Base-by-base conservation (phyloP, 176 grass and related monocot genomes). In the Eremochloa ophiuroides region DNA sequence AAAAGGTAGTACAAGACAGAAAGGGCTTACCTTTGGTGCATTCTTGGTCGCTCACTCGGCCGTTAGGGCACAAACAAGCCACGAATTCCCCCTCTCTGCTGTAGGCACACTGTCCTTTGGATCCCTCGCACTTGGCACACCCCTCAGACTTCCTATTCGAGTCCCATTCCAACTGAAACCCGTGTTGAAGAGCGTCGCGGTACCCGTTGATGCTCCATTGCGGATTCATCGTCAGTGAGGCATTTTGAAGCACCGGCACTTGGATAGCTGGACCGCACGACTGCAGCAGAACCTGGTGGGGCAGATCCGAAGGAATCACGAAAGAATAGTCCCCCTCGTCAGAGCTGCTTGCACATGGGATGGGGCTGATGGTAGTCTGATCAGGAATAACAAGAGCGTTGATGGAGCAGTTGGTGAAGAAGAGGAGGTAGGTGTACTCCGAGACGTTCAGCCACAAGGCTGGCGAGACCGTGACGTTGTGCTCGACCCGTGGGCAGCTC, bases 251-350 rank as follows among this genome's bases (percentile, higher is more conserved):
- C 55, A 87, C 64, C 25, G 85, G 72, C 6, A 40, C 41, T 63
- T 22, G 0, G 43, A 34, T 10, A 20, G 38, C 26, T 16, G 0
- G 0, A 0, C 0, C 0, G 71, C 85, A 82, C 0, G 0, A 0
- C 3, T 0, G 11, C 23, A 0, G 0, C 85, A 18, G 62, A 6
- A 20, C 8, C 14, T 30, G 28, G 0, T 0, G 0, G 0, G 63
- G 71, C 50, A 62, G 8, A 1, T 1, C 1, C n/a, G 55, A 58
- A 58, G n/a, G 55, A 12, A 58, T 11, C 12, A 82, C 40, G 6
- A 61, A 81, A 17, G 76, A n/a, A 10, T 56, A 53, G 2, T 3
- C 1, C 0, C 3, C 50, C 2, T 1, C 50, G 6, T 8, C 18
- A 9, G 20, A 7, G 7, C 50, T n/a, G 39, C 39, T 10, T 22